These are phyloP conservation scores for Luffa acutangula DNA, from an alignment of 306 rosid species.

Conservation along the genomic window DNA sequence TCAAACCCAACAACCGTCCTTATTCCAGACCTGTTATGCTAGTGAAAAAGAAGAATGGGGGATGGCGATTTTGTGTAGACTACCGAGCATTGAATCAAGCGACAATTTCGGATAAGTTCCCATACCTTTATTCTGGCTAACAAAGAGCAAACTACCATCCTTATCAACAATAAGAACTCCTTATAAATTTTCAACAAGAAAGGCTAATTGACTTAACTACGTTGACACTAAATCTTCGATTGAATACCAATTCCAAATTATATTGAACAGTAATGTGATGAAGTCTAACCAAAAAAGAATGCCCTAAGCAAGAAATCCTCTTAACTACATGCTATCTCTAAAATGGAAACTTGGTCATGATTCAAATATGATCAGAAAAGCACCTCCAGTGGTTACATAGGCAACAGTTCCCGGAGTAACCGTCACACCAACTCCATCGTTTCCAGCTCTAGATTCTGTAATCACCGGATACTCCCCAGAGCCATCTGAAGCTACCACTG, in stretches of 20 bases:
- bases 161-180: neutral
- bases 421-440: conserved; percentile 50
- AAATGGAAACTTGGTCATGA: neutral
- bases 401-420: conserved; percentile 68
- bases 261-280: neutral
- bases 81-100: too few species aligned
- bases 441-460: conserved; percentile 72
- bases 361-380: neutral
- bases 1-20: too few species aligned
- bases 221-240: neutral
- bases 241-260: neutral
- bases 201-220: neutral
- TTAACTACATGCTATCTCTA: neutral
- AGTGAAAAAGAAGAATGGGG: too few species aligned
- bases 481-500: conserved; percentile 77
- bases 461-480: conserved; percentile 75
- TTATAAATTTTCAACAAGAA: too few species aligned
- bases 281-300: neutral
- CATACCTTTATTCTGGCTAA: neutral
- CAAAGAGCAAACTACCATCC: neutral
- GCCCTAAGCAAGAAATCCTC: neutral
- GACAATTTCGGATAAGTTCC: too few species aligned
- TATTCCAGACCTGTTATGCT: too few species aligned
- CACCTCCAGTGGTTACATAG: conserved; percentile 88
- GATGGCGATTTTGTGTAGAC: too few species aligned